Conservation (phyloP, 169 alveolate genomes). For the Eimeria tenella region DNA sequence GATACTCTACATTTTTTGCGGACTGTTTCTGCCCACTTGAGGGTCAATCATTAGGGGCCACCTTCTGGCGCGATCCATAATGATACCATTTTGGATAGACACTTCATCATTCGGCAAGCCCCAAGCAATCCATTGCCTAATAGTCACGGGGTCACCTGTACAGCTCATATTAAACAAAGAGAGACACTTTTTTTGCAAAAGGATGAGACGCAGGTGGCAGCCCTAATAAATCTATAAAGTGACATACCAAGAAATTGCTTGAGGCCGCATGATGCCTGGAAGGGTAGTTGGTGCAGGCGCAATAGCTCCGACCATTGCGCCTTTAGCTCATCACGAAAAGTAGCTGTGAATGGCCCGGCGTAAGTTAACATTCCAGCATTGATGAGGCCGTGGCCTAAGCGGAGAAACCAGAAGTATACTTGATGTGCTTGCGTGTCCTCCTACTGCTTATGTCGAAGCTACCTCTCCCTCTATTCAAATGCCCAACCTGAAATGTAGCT, state of each 20-base stretch:
- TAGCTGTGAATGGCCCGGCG: conserved; percentile 96
- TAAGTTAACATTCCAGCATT: conserved; percentile 90
- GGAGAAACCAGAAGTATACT: conserved; percentile 74
- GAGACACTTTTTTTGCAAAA: neutral
- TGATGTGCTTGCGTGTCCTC: neutral
- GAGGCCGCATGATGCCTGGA: conserved; percentile 88
- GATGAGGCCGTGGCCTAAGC: conserved; percentile 94
- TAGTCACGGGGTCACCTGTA: conserved; percentile 94
- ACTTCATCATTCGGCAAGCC: conserved; percentile 88
- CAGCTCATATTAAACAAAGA: conserved; percentile 83
- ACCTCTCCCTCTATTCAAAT: too few species aligned
- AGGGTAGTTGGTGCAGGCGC: conserved; percentile 85
- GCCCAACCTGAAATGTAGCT: conserved; percentile 78
- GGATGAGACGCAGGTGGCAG: conserved; percentile 82
- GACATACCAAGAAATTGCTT: conserved; percentile 81
- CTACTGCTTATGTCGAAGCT: neutral
- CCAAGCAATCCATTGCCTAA: conserved; percentile 93
- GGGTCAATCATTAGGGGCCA: conserved; percentile 91
- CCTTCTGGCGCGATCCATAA: conserved; percentile 85
- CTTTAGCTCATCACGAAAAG: conserved; percentile 91
- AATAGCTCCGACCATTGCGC: conserved; percentile 89
- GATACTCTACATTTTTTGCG: neutral
- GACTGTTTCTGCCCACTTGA: conserved; percentile 85
- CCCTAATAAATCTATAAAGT: conserved; percentile 66
- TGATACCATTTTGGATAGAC: conserved; percentile 89